Conservation (phyloP, 176 grass and related monocot genomes). For the Echinochloa phyllopogon region DNA sequence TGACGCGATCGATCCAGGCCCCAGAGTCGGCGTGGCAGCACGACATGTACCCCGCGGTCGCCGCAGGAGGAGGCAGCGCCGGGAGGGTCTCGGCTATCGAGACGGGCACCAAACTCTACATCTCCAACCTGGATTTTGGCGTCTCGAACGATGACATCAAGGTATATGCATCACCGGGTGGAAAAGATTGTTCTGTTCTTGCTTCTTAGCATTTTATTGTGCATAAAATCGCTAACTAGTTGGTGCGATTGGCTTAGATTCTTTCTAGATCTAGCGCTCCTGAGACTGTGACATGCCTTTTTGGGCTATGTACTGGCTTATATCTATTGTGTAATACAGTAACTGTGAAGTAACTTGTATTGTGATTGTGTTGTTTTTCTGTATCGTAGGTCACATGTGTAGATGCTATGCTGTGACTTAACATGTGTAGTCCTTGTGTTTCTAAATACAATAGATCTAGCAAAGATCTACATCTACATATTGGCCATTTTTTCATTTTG, state of each 20-base stretch:
- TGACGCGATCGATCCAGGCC: slow-evolving; percentile 89
- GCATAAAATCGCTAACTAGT: not conserved
- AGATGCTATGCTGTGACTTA: not conserved
- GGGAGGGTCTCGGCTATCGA: slow-evolving; percentile 77
- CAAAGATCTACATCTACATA: not conserved
- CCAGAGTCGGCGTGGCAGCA: slow-evolving; percentile 91
- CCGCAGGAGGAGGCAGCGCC: slow-evolving; percentile 43
- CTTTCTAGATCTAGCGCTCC: slow-evolving; percentile 32
- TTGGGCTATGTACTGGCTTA: not conserved
- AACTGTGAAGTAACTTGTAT: not conserved
- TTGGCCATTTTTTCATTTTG: not conserved
- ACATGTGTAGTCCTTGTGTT: not conserved
- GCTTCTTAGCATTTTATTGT: not conserved
- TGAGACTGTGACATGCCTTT: not conserved
- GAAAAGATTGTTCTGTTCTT: not conserved
- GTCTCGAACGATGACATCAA: slow-evolving; percentile 97
- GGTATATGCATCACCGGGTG: slow-evolving; percentile 46
- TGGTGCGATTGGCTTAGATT: not conserved
- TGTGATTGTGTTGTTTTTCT: not conserved
- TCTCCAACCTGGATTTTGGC: slow-evolving; percentile 94
- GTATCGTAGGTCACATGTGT: not conserved
- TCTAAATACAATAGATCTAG: not conserved
- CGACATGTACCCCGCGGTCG: slow-evolving; percentile 67
- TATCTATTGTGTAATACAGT: not conserved
- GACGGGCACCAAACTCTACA: slow-evolving; percentile 87